A percentile compares a stretch with the other conserved stretches of the same genome.
phyloP scores from a whole-genome alignment of 192 early-diverging fungal species.

The Mortierella alpina region DNA sequence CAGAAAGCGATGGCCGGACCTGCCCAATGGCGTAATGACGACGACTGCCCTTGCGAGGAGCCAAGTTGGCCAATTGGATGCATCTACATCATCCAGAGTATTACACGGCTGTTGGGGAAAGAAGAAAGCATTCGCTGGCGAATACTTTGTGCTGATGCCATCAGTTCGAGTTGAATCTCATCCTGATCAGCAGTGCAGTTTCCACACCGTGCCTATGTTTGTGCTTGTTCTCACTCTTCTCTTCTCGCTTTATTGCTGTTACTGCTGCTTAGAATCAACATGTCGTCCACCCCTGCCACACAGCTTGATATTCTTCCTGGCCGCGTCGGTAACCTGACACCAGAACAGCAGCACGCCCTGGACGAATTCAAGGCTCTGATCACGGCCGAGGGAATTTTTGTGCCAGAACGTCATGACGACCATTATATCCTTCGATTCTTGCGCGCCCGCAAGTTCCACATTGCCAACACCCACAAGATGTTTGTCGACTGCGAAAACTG shows the following conservation, averaged over 20 bases:
- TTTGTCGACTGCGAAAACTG: slow-evolving; percentile 74
- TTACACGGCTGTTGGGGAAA: no score
- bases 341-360: slow-evolving; percentile 65
- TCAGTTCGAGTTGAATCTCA: no score
- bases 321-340: slow-evolving; percentile 68
- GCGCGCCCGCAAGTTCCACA: slow-evolving; percentile 76
- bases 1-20: no score
- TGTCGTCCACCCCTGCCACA: slow-evolving; percentile 10
- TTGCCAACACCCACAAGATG: slow-evolving; percentile 77
- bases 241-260: slow-evolving; percentile 8
- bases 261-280: slow-evolving; percentile 7
- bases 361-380: slow-evolving; percentile 69
- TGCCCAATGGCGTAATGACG: no score
- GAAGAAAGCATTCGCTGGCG: no score
- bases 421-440: slow-evolving; percentile 78
- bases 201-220: no score
- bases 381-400: slow-evolving; percentile 64
- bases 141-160: no score
- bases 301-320: slow-evolving; percentile 54
- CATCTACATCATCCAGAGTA: no score
- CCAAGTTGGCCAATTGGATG: no score
- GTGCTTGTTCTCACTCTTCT: neutral
- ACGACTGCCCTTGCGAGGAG: no score
- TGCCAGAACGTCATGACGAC: slow-evolving; percentile 71
- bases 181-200: no score